A percentile compares a stretch with the other conserved stretches of the same genome.
Conservation (phyloP, 2,329 filamentous ascomycete species). For the Xylaria sp. region DNA sequence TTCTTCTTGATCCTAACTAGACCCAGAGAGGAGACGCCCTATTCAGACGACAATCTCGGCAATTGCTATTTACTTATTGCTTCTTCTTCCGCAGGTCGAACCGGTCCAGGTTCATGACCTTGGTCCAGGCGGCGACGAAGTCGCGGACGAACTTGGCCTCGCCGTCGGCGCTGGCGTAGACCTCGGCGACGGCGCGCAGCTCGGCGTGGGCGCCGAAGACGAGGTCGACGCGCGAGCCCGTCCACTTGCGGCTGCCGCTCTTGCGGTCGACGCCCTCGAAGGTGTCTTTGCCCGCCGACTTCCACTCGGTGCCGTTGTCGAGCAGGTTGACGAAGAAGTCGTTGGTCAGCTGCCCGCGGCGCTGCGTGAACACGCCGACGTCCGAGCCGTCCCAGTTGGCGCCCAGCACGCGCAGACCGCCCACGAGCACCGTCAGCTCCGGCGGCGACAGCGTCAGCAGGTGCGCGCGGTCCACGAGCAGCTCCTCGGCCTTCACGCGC, state of each 20-base stretch:
- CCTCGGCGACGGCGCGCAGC: constrained; percentile 70
- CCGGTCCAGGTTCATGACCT: constrained; percentile 75
- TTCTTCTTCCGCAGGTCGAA: constrained; percentile 55
- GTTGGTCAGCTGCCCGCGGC: constrained; percentile 70
- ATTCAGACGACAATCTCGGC: too few species aligned
- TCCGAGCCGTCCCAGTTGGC: constrained; percentile 72
- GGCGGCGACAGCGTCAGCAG: constrained; percentile 71
- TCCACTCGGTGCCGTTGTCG: constrained; percentile 68
- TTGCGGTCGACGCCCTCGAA: constrained; percentile 69
- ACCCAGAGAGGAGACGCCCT: too few species aligned
- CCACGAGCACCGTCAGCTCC: constrained; percentile 71
- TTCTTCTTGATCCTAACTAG: too few species aligned
- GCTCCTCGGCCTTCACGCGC: constrained; percentile 67
- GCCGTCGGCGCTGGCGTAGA: constrained; percentile 65
- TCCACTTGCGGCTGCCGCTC: constrained; percentile 69
- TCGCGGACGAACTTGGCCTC: constrained; percentile 69
- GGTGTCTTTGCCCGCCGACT: constrained; percentile 55
- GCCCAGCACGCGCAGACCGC: constrained; percentile 70
- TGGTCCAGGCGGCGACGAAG: constrained; percentile 72
- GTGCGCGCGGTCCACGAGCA: constrained; percentile 72
- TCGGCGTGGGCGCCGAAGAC: constrained; percentile 76
- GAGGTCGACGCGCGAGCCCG: constrained; percentile 68
- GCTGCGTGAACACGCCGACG: constrained; percentile 68
- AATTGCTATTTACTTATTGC: background rate
- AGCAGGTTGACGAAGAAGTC: constrained; percentile 84